phyloP scores from a whole-genome alignment of 2,329 filamentous ascomycete species.

The Pseudogymnoascus sp. region DNA sequence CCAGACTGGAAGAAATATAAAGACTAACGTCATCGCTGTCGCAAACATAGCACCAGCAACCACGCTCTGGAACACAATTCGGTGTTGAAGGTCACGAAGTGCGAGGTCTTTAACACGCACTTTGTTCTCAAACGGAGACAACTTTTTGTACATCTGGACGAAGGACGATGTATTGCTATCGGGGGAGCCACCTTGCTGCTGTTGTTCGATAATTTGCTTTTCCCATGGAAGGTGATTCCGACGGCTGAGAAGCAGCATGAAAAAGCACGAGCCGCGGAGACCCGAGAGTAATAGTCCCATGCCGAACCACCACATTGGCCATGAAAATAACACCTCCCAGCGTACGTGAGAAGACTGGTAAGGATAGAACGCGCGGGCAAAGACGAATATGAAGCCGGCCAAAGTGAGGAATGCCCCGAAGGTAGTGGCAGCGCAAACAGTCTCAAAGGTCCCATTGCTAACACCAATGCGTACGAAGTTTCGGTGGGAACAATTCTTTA shows the following conservation, averaged over 20 bases:
- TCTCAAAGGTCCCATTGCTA: slow-evolving; percentile 44
- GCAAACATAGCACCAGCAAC: neutral
- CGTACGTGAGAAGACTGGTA: slow-evolving; percentile 28
- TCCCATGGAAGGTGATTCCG: slow-evolving; percentile 43
- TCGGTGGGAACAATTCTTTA: slow-evolving; percentile 42
- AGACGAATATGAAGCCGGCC: slow-evolving; percentile 34
- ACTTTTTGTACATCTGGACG: neutral
- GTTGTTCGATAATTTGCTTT: slow-evolving; percentile 18
- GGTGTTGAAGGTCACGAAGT: neutral
- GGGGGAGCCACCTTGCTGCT: slow-evolving; percentile 22
- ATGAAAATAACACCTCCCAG: slow-evolving; percentile 37
- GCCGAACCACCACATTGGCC: slow-evolving; percentile 41
- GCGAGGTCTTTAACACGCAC: neutral
- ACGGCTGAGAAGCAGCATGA: slow-evolving; percentile 39
- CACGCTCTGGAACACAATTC: neutral
- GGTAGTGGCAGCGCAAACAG: slow-evolving; percentile 39
- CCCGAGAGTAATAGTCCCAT: slow-evolving; percentile 38
- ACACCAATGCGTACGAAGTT: slow-evolving; percentile 48
- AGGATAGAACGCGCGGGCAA: slow-evolving; percentile 33
- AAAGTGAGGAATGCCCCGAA: slow-evolving; percentile 37
- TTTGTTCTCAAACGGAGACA: neutral
- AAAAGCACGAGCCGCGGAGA: slow-evolving; percentile 41
- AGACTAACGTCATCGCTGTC: slow-evolving; percentile 13
- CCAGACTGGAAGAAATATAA: slow-evolving; percentile 1
- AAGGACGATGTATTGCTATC: neutral